phyloP scores from a whole-genome alignment of 148 eudicot genomes.

The Chenopodium album region DNA sequence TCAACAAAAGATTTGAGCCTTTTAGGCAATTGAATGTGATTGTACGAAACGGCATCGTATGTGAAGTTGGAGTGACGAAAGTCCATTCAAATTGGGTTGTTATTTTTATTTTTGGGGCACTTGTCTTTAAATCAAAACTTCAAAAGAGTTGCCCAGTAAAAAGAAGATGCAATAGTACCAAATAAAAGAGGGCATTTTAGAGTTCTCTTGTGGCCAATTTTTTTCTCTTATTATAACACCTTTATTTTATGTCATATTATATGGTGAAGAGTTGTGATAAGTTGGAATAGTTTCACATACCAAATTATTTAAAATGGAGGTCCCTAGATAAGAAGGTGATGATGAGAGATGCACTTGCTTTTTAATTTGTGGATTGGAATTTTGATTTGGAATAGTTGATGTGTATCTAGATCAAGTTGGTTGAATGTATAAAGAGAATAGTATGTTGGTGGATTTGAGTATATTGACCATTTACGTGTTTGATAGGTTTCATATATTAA shows the following conservation, averaged over 20 bases:
- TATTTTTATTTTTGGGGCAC: slow-evolving; percentile 12
- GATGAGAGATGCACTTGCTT: slow-evolving; percentile 20
- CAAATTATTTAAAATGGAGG: background rate
- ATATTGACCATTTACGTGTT: no score
- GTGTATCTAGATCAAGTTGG: background rate
- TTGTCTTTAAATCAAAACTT: slow-evolving; percentile 9
- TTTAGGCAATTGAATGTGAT: slow-evolving; percentile 11
- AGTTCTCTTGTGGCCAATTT: slow-evolving; percentile 13
- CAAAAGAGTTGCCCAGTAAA: slow-evolving; percentile 22
- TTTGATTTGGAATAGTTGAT: background rate
- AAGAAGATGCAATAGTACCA: slow-evolving; percentile 18
- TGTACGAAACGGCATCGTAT: slow-evolving; percentile 26
- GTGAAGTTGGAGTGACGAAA: slow-evolving; percentile 31
- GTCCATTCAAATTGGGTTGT: slow-evolving; percentile 11
- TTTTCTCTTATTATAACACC: background rate
- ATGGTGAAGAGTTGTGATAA: slow-evolving; percentile 17
- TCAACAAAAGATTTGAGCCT: slow-evolving; percentile 10
- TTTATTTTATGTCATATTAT: background rate
- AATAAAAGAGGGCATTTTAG: slow-evolving; percentile 3
- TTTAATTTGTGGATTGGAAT: slow-evolving; percentile 1
- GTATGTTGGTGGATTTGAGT: no score
- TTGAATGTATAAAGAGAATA: background rate
- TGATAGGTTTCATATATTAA: no score
- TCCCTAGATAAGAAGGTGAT: background rate
- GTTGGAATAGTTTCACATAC: slow-evolving; percentile 22